These are phyloP conservation scores for Blastobotrys mokoenaii DNA, from an alignment of 805 yeast species.

Conservation along the genomic window DNA sequence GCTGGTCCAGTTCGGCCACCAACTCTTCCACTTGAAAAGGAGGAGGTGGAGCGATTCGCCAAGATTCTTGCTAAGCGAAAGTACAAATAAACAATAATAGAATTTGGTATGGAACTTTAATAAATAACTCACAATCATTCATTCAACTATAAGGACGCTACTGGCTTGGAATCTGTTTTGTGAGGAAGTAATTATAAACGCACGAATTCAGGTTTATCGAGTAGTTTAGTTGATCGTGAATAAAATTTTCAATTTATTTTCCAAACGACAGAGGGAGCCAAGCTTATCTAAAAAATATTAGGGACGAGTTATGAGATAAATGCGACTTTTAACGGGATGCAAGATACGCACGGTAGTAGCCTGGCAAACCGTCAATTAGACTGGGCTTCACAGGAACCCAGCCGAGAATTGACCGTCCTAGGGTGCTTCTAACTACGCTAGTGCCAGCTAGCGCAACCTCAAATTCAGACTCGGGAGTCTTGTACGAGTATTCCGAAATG, in stretches of 20 bases:
- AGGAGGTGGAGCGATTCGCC: not conserved
- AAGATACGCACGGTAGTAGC: not conserved
- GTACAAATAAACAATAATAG: constrained; percentile 1
- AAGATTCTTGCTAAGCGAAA: constrained; percentile 3
- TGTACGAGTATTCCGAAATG: not conserved
- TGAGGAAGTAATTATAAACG: too few species aligned
- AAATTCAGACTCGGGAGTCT: not conserved
- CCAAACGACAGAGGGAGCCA: too few species aligned
- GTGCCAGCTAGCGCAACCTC: not conserved
- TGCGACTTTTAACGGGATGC: not conserved
- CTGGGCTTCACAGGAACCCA: not conserved
- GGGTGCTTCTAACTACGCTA: not conserved
- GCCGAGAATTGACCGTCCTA: not conserved
- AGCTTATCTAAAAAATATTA: too few species aligned
- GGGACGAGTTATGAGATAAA: too few species aligned
- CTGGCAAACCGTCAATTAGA: not conserved
- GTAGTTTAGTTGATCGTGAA: too few species aligned
- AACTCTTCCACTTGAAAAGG: constrained; percentile 3
- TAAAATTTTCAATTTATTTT: too few species aligned
- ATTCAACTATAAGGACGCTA: too few species aligned
- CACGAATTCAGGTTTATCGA: too few species aligned
- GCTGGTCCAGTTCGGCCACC: constrained; percentile 2
- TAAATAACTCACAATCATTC: too few species aligned
- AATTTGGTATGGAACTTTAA: too few species aligned
- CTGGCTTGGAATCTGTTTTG: too few species aligned